Evolutionary conservation across 2,329 filamentous ascomycete species (phyloP).

Genomic region (Xylariaceae sp.): DNA sequence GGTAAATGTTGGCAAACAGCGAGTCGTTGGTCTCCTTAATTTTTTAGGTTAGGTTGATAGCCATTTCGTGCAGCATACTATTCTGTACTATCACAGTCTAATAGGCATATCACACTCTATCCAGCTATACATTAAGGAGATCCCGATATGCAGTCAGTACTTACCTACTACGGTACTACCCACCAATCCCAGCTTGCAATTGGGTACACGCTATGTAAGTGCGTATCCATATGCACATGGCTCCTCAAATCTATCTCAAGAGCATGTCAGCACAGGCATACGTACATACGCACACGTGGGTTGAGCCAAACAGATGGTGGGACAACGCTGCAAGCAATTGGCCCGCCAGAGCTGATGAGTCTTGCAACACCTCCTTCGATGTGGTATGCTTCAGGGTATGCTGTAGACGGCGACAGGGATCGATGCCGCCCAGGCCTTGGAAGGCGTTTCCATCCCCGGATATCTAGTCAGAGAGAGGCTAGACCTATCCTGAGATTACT

Average conservation of each 20-base stretch:
- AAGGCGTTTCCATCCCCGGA: slow-evolving; percentile 17
- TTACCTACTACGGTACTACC: too few relatives aligned
- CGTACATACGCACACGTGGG: slow-evolving; percentile 11
- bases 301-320: too few relatives aligned
- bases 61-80: too few relatives aligned
- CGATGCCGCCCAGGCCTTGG: slow-evolving; percentile 10
- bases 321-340: too few relatives aligned
- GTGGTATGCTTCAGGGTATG: not conserved
- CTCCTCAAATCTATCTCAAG: too few relatives aligned
- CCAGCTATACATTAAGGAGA: too few relatives aligned
- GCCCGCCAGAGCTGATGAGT: not conserved
- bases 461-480: slow-evolving; percentile 20
- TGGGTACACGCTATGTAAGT: not conserved
- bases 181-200: too few relatives aligned
- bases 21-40: too few relatives aligned
- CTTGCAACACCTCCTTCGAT: not conserved
- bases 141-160: slow-evolving; percentile 10
- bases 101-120: too few relatives aligned
- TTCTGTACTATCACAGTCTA: too few relatives aligned
- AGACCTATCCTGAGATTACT: slow-evolving; percentile 19
- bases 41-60: too few relatives aligned
- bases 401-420: not conserved
- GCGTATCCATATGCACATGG: slow-evolving; percentile 1
- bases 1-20: too few relatives aligned
- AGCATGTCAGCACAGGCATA: slow-evolving; percentile 13